Conservation (phyloP, 2,329 filamentous ascomycete species). For the Xylariaceae sp. region DNA sequence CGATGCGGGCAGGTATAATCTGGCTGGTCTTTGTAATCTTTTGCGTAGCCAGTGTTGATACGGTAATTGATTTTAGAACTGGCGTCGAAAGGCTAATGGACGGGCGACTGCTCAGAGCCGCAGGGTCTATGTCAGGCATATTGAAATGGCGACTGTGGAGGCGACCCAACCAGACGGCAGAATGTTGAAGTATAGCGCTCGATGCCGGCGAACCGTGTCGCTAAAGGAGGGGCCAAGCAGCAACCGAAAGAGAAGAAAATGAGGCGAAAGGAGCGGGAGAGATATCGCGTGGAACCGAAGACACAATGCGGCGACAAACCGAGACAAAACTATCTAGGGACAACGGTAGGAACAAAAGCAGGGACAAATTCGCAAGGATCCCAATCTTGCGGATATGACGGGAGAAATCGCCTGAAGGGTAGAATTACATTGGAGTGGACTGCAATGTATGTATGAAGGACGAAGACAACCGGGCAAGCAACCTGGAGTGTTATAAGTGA, state of each 20-base stretch:
- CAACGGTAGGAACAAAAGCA: conserved; percentile 23
- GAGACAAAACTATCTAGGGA: too few species aligned
- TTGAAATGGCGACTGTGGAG: conserved; percentile 23
- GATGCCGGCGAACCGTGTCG: conserved; percentile 20
- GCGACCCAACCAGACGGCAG: conserved; percentile 20
- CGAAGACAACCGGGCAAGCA: conserved; percentile 22
- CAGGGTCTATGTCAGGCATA: conserved; percentile 69
- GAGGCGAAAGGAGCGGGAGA: conserved; percentile 4
- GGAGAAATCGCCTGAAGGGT: conserved; percentile 18
- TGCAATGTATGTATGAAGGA: conserved; percentile 22
- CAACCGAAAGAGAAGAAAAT: neutral
- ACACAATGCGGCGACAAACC: conserved; percentile 30
- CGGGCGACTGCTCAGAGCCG: conserved; percentile 58
- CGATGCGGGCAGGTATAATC: conserved; percentile 61
- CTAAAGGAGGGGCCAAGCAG: conserved; percentile 7
- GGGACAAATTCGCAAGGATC: conserved; percentile 28
- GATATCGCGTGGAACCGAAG: conserved; percentile 27
- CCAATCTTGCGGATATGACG: conserved; percentile 28
- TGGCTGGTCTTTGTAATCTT: conserved; percentile 58
- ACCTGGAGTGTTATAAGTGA: conserved; percentile 15
- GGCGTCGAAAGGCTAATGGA: conserved; percentile 56
- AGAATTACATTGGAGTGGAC: conserved; percentile 16
- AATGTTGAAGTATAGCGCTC: conserved; percentile 11
- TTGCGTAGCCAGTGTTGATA: conserved; percentile 45
- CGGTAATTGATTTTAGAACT: conserved; percentile 55